Evolutionary conservation across 1,284 basidiomycete genomes (phyloP), one percentile per base, ranked within the genome.

Genomic region (Microbotryum scabiosae): DNA sequence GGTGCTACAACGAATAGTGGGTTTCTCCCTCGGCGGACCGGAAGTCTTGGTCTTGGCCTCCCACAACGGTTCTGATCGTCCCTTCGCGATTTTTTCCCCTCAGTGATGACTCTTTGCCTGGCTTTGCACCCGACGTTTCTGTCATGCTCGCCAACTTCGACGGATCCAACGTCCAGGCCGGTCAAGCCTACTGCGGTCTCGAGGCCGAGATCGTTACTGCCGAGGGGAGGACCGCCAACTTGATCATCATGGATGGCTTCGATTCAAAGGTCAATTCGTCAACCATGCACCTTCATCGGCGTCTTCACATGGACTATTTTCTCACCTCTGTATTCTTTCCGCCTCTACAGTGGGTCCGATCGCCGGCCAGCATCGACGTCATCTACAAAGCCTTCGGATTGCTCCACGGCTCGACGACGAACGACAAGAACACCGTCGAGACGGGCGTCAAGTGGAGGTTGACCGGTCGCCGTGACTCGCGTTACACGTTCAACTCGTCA

Each of bases 211-310:
- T 68, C n/a, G 62, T 54, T 3, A 56, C 60, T 2, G 53, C 67
- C 18, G 45, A 43, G 36, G 67, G 67, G 26, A 60, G 46, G 25
- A 28, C 43, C 1, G 8, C 21, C 18, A 61, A 55, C 1, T 46
- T 63, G 4, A 52, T 60, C 63, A 46, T 69, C 56, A 57, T 56
- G 44, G 67, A 69, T 48, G 67, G 45, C 1, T 69, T 69, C 36
- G 67, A 63, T 49, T 56, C 59, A 47, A 51, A 54, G 45, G 36
- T 18, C 36, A 41, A 12, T 41, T 18, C 36, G 36, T 5, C 30
- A 32, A 5, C 36, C 36, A 41, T 41, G 4, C 14, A 41, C 36
- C 12, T 41, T 12, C 16, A 30, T 9, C 7, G 10, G 30, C 8
- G 30, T 30, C 8, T 30, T 30, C 10, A 10, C 8, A 9, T 2